Evolutionary conservation across 2,329 filamentous ascomycete species (phyloP).

Genomic region (Periconia macrospinosa): DNA sequence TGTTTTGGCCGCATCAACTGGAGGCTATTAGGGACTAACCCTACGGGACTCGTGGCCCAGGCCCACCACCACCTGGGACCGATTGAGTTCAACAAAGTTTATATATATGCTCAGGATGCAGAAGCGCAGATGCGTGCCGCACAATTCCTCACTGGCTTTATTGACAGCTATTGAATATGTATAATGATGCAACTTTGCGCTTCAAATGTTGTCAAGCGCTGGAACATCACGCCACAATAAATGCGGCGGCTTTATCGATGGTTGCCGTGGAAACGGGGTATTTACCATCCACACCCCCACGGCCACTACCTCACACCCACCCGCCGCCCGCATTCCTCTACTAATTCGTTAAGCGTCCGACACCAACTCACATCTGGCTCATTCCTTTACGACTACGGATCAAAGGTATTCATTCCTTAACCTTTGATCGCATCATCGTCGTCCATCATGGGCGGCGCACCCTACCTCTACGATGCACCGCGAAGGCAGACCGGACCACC

Average conservation of each 20-base stretch:
- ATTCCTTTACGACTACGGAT: conserved; percentile 26
- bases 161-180: neutral
- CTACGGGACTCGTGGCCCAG: neutral
- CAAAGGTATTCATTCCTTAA: conserved; percentile 30
- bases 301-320: conserved; percentile 31
- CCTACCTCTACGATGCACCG: conserved; percentile 71
- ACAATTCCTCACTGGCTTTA: neutral
- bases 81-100: neutral
- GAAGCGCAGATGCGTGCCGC: neutral
- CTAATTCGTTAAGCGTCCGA: conserved; percentile 27
- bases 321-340: conserved; percentile 36
- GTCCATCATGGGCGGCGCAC: conserved; percentile 51
- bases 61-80: neutral
- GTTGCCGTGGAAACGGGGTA: conserved; percentile 34
- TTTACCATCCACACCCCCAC: conserved; percentile 28
- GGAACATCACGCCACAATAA: neutral
- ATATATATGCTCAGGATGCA: neutral
- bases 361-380: conserved; percentile 13
- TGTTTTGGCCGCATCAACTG: neutral
- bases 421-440: conserved; percentile 17
- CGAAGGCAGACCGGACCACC: conserved; percentile 54
- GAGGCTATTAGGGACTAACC: neutral
- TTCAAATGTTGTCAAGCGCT: neutral
- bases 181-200: neutral
- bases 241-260: conserved; percentile 18